Percentiles rank a stretch among this genome's conserved stretches.
phyloP scores from a whole-genome alignment of 2,329 filamentous ascomycete genomes.

The Fusarium sp. region DNA sequence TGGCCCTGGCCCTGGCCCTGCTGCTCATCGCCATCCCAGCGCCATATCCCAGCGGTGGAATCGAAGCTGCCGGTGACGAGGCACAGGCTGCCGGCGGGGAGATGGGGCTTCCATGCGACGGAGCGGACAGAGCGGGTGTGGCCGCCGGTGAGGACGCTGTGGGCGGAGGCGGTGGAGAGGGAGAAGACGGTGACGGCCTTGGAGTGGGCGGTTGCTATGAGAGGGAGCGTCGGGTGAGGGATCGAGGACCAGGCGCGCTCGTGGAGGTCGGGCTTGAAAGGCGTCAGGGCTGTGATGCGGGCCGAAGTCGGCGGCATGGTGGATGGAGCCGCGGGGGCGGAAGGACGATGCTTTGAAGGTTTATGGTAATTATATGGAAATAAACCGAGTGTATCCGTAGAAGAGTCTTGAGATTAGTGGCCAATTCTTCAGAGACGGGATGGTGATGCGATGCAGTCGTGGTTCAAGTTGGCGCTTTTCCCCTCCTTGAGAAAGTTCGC shows the following conservation, averaged over 20 bases:
- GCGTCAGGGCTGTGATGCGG: slow-evolving; percentile 58
- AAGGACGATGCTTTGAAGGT: neutral
- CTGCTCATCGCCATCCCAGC: slow-evolving; percentile 64
- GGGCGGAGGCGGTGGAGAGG: slow-evolving; percentile 79
- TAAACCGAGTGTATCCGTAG: neutral
- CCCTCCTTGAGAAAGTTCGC: slow-evolving; percentile 33
- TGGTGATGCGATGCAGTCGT: slow-evolving; percentile 4
- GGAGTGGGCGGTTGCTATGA: slow-evolving; percentile 88
- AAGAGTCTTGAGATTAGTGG: neutral
- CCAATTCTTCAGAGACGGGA: neutral
- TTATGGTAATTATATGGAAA: neutral
- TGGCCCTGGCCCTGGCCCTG: slow-evolving; percentile 34
- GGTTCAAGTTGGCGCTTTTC: slow-evolving; percentile 23
- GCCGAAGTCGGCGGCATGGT: slow-evolving; percentile 46
- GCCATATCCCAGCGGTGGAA: slow-evolving; percentile 88
- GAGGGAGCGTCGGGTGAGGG: slow-evolving; percentile 86
- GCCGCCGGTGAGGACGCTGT: slow-evolving; percentile 84
- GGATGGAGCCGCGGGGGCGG: slow-evolving; percentile 5
- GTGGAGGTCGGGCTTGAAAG: slow-evolving; percentile 67
- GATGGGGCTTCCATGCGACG: slow-evolving; percentile 85
- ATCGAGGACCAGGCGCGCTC: slow-evolving; percentile 86
- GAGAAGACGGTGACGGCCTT: slow-evolving; percentile 92
- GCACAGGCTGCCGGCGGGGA: slow-evolving; percentile 71
- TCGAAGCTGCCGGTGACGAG: slow-evolving; percentile 95
- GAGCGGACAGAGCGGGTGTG: slow-evolving; percentile 91